Percentiles rank a stretch among this genome's conserved stretches.
Conservation (phyloP, 2,329 filamentous ascomycete genomes). For the Aaosphaeria arxii region DNA sequence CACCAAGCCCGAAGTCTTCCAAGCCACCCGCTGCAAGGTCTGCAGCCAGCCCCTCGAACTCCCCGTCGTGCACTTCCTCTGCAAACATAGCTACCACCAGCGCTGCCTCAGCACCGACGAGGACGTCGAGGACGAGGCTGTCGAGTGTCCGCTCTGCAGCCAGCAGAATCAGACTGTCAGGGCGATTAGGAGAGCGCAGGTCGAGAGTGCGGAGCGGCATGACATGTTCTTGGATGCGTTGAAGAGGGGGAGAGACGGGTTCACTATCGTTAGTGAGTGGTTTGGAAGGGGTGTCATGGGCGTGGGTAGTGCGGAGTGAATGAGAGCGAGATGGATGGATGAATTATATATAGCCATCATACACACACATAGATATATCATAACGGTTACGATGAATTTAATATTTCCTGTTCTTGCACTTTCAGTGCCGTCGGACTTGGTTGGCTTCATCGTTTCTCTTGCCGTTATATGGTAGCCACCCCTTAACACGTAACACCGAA, state of each 20-base stretch:
- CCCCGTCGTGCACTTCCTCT: slow-evolving; percentile 91
- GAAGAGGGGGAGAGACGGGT: slow-evolving; percentile 73
- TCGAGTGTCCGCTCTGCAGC: slow-evolving; percentile 84
- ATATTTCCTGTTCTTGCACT: no score
- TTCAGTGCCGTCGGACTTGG: no score
- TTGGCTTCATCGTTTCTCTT: no score
- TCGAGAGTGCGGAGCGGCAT: slow-evolving; percentile 81
- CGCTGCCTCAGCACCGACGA: slow-evolving; percentile 70
- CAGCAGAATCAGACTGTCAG: slow-evolving; percentile 82
- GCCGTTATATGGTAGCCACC: no score
- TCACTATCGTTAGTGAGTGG: slow-evolving; percentile 90
- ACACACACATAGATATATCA: no score
- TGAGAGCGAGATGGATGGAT: no score
- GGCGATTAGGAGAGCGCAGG: slow-evolving; percentile 80
- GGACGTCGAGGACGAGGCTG: slow-evolving; percentile 59
- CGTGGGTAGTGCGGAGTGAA: slow-evolving; percentile 31
- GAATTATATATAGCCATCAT: no score
- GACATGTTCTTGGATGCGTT: slow-evolving; percentile 85
- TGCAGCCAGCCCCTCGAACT: slow-evolving; percentile 78
- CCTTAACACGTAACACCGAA: no score
- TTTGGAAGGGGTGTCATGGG: slow-evolving; percentile 92
- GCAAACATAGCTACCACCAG: slow-evolving; percentile 96
- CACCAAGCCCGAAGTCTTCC: slow-evolving; percentile 82
- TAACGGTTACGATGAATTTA: no score
- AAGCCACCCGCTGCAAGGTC: slow-evolving; percentile 80